Evolutionary conservation across 306 rosid species (phyloP).

Genomic region (Citrullus colocynthis): DNA sequence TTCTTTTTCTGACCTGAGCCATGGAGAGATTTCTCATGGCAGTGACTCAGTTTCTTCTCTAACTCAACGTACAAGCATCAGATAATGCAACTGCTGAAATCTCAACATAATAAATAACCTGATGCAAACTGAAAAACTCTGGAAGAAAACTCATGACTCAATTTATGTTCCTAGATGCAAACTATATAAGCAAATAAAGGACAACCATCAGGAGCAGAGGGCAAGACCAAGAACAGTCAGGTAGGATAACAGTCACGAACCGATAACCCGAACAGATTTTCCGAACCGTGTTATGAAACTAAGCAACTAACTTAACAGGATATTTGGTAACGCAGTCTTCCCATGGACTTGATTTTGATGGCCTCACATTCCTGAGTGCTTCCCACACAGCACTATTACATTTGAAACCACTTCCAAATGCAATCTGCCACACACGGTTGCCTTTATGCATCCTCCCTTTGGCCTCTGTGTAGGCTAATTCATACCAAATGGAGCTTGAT

Average conservation of each 20-base stretch:
- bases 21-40: not conserved
- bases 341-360: slow-evolving; percentile 63
- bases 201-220: slow-evolving; percentile 8
- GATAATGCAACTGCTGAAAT: slow-evolving; percentile 6
- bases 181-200: slow-evolving; percentile 9
- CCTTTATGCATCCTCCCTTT: slow-evolving; percentile 58
- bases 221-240: not conserved
- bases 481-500: slow-evolving; percentile 79
- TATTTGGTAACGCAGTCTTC: slow-evolving; percentile 54
- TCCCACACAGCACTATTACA: slow-evolving; percentile 79
- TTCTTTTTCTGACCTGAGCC: not conserved
- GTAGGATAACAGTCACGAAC: not conserved
- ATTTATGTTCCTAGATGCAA: slow-evolving; percentile 2
- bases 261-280: slow-evolving; percentile 21
- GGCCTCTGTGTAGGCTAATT: slow-evolving; percentile 58
- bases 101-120: not conserved
- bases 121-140: not conserved
- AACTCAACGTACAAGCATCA: slow-evolving; percentile 14
- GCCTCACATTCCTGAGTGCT: slow-evolving; percentile 47
- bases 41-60: not conserved
- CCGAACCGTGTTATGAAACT: slow-evolving; percentile 13
- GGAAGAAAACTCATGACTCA: not conserved
- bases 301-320: slow-evolving; percentile 44
- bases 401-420: slow-evolving; percentile 77
- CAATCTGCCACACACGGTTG: slow-evolving; percentile 72